A percentile compares a stretch with the other conserved stretches of the same genome.
Evolutionary conservation across 257 asterid genomes (phyloP).

Genomic region (Nicotiana benthamiana): DNA sequence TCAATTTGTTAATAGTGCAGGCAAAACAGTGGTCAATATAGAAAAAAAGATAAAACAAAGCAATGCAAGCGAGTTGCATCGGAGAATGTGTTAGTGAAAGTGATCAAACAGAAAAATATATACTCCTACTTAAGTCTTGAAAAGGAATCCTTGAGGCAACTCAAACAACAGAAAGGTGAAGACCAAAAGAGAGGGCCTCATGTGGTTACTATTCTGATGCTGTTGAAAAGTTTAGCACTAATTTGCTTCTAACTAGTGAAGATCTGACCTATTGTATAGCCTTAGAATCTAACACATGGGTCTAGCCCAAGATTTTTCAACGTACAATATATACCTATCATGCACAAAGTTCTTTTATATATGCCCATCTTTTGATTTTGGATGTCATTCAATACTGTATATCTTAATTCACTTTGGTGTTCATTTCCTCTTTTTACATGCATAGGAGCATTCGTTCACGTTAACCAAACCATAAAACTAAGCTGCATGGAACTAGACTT

Average conservation of each 20-base stretch:
- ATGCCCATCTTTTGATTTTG: not conserved
- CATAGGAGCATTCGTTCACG: not conserved
- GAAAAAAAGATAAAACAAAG: too few relatives aligned
- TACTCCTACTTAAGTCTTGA: not conserved
- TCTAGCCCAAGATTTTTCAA: conserved; percentile 19
- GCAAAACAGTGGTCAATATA: too few relatives aligned
- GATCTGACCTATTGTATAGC: conserved; percentile 25
- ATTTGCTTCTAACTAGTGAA: conserved; percentile 9
- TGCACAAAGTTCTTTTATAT: not conserved
- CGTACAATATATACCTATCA: conserved; percentile 14
- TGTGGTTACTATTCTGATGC: conserved; percentile 33
- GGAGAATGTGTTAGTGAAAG: not conserved
- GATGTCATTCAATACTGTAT: not conserved
- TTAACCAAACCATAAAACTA: not conserved
- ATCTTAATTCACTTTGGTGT: not conserved
- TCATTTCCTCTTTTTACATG: not conserved
- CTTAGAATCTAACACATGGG: conserved; percentile 40
- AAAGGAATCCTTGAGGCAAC: conserved; percentile 3
- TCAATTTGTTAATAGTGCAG: not conserved
- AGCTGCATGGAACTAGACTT: not conserved
- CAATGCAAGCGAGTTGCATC: not conserved
- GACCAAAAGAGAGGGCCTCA: conserved; percentile 16
- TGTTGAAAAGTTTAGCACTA: conserved; percentile 14
- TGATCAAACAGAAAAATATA: not conserved
- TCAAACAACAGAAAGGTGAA: not conserved